These are phyloP conservation scores for Microstegium vimineum DNA, from an alignment of 176 grass and related monocot genomes.

Conservation along the genomic window DNA sequence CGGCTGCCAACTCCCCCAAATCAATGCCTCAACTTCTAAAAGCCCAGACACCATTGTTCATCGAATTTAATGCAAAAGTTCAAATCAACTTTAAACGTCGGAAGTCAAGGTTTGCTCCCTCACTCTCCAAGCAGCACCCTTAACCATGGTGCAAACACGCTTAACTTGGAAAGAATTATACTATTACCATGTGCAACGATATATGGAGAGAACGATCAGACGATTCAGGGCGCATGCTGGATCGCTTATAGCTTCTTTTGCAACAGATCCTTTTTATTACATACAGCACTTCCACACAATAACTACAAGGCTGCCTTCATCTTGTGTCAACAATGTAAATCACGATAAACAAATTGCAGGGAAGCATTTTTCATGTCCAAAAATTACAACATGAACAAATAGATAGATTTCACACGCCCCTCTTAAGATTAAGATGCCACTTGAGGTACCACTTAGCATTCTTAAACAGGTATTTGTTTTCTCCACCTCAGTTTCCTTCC, in stretches of 20 bases:
- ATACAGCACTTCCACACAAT: not conserved
- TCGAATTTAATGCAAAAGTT: too few relatives aligned
- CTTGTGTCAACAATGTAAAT: not conserved
- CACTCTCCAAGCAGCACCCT: too few relatives aligned
- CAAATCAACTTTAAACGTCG: too few relatives aligned
- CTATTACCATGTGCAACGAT: too few relatives aligned
- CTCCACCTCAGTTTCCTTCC: not conserved
- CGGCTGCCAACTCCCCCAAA: too few relatives aligned
- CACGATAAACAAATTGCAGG: not conserved
- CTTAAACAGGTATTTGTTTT: slow-evolving; percentile 3
- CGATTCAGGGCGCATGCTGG: not conserved
- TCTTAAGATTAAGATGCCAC: slow-evolving; percentile 3
- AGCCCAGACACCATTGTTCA: too few relatives aligned
- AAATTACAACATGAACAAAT: slow-evolving; percentile 10
- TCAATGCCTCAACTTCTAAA: too few relatives aligned
- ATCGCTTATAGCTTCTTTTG: not conserved
- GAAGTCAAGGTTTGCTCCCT: too few relatives aligned
- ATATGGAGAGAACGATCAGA: not conserved
- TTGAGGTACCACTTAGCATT: not conserved
- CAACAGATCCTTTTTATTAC: not conserved
- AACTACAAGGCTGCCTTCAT: slow-evolving; percentile 14
- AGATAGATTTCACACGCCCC: not conserved
- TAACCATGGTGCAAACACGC: too few relatives aligned
- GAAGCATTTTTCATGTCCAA: slow-evolving; percentile 3
- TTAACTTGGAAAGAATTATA: not conserved